These are phyloP conservation scores for Thelonectria rubi DNA, from an alignment of 2,329 filamentous ascomycete genomes.

Conservation along the genomic window DNA sequence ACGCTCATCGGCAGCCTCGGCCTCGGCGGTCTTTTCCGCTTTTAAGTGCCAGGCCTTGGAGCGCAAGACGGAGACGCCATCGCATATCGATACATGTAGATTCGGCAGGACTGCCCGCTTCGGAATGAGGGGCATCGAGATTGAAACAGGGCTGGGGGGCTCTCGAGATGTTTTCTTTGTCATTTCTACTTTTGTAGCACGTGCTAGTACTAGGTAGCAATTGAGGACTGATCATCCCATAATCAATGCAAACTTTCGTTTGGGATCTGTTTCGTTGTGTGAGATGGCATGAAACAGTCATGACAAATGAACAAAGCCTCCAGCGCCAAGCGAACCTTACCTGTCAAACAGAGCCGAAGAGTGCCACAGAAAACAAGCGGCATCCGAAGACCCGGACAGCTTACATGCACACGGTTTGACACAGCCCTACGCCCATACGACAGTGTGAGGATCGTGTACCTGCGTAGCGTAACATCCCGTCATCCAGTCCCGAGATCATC, in stretches of 20 bases:
- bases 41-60: not conserved
- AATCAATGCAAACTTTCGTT: conserved; percentile 5
- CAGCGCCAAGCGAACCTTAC: too few species aligned
- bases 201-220: conserved; percentile 11
- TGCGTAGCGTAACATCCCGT: too few species aligned
- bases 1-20: not conserved
- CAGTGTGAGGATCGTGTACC: too few species aligned
- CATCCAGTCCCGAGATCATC: too few species aligned
- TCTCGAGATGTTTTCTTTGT: not conserved
- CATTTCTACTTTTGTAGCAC: not conserved
- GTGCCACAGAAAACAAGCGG: too few species aligned
- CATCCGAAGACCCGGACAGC: too few species aligned
- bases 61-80: not conserved
- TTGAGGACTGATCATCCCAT: conserved; percentile 16
- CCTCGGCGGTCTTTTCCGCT: not conserved
- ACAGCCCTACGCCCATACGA: too few species aligned
- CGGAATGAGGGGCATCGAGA: not conserved
- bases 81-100: not conserved
- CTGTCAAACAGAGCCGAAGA: too few species aligned
- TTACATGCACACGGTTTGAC: too few species aligned
- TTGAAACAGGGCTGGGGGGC: not conserved
- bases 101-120: not conserved
- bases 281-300: not conserved
- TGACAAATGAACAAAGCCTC: not conserved
- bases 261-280: not conserved